phyloP scores from a whole-genome alignment of 306 rosid species.

The Ceratonia siliqua region DNA sequence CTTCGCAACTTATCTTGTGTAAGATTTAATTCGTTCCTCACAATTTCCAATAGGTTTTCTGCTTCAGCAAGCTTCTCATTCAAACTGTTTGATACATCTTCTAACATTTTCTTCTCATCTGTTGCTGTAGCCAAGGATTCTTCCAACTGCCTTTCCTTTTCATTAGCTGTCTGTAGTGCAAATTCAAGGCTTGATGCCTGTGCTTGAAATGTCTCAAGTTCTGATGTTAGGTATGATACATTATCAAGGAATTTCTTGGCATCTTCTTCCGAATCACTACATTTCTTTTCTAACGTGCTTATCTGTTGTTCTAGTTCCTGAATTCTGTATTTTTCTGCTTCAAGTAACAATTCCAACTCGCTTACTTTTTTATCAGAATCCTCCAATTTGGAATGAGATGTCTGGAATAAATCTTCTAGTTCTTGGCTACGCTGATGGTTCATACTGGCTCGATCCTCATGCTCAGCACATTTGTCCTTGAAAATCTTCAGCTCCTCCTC shows the following conservation, averaged over 20 bases:
- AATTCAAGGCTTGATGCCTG: constrained; percentile 62
- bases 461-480: constrained; percentile 62
- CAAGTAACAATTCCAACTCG: constrained; percentile 83
- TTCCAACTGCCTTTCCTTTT: constrained; percentile 61
- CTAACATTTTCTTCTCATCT: constrained; percentile 69
- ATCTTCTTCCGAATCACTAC: constrained; percentile 56
- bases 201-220: constrained; percentile 75
- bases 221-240: constrained; percentile 58
- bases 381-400: constrained; percentile 71
- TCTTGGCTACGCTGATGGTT: constrained; percentile 72
- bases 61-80: constrained; percentile 70
- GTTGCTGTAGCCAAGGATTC: constrained; percentile 56
- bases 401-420: constrained; percentile 86
- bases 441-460: constrained; percentile 72
- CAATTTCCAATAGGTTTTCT: constrained; percentile 65
- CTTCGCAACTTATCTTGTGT: constrained; percentile 70
- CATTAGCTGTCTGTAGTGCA: constrained; percentile 53
- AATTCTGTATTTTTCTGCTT: constrained; percentile 86
- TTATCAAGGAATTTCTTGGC: constrained; percentile 53
- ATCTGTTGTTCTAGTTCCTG: constrained; percentile 89
- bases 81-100: constrained; percentile 54
- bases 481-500: constrained; percentile 72
- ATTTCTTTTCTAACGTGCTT: constrained; percentile 62
- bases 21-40: constrained; percentile 72
- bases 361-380: constrained; percentile 65